phyloP scores from a whole-genome alignment of 192 early-diverging fungal genomes.

The Dissophora globulifera region DNA sequence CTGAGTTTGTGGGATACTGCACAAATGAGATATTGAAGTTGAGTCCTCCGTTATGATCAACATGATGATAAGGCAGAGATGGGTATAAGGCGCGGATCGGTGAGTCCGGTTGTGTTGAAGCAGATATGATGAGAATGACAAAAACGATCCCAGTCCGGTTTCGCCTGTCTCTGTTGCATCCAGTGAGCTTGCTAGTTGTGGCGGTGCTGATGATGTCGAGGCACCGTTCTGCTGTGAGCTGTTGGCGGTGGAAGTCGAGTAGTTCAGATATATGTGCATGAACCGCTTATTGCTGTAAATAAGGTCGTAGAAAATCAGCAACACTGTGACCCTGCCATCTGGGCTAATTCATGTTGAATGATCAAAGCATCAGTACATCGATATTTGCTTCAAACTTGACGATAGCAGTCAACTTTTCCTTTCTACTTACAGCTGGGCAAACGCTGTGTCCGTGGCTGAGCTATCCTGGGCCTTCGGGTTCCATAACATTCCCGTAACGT shows the following conservation, averaged over 20 bases:
- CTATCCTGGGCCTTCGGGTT: slow-evolving; percentile 44
- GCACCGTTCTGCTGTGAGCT: neutral
- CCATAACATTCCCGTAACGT: slow-evolving; percentile 57
- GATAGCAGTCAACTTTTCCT: no score
- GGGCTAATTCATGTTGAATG: slow-evolving; percentile 43
- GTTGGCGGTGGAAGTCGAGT: slow-evolving; percentile 3
- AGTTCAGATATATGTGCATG: slow-evolving; percentile 28
- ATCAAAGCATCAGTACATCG: neutral
- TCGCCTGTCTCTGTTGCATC: slow-evolving; percentile 4
- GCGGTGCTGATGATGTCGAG: neutral
- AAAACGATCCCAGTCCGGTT: slow-evolving; percentile 45
- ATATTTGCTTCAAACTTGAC: no score
- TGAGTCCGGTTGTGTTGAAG: slow-evolving; percentile 60
- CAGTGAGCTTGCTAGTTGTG: neutral
- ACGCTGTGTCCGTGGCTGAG: slow-evolving; percentile 44
- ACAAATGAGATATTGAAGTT: slow-evolving; percentile 46
- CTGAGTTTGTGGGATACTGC: slow-evolving; percentile 14
- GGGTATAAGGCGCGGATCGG: slow-evolving; percentile 57
- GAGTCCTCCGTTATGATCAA: slow-evolving; percentile 58
- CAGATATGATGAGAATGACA: slow-evolving; percentile 63
- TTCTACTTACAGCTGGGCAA: slow-evolving; percentile 48
- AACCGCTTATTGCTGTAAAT: slow-evolving; percentile 58
- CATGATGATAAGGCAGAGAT: slow-evolving; percentile 56
- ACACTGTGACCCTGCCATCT: slow-evolving; percentile 50
- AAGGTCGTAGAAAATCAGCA: slow-evolving; percentile 62